Base-by-base conservation (phyloP, 768 basidiomycete genomes). In the Naematelia encephala region DNA sequence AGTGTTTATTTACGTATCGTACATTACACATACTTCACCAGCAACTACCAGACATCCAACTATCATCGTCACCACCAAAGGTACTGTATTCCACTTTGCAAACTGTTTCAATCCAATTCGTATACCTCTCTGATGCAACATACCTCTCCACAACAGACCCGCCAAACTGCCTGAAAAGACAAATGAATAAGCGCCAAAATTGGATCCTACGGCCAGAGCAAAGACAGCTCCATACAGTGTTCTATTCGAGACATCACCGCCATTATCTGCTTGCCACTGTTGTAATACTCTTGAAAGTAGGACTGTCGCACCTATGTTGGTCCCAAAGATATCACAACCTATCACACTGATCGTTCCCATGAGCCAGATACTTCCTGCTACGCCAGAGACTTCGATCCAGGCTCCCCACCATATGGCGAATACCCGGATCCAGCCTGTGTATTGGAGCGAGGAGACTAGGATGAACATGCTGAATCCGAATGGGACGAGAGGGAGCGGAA, bases 401-500 rank as follows among this genome's bases (percentile, higher is more conserved):
- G 79, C 73, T 2, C 59, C 67, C 82, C 82, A 83, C 88, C 89
- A 90, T 2, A 66, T 65, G 0, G 85, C 87, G 70, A 93, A 94
- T 22, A 92, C 81, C 12, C 84, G 81, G 8, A 94, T 90, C 91
- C 93, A 98, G 25, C 91, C 91, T 59, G 87, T 85, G 61, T 85
- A 82, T 12, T 85, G 81, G 4, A 98, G 82, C 0, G 82, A 88
- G 71, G 93, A 88, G 58, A 94, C 90, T 57, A 98, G 84, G 64
- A 97, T 90, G 79, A 98, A 97, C 77, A 93, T 91, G 0, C 88
- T 86, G 72, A 97, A 91, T 0, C 91, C 89, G 70, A 98, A 98
- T 0, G 90, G 90, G 14, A 96, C 80, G 5, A 96, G 84, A 12
- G 85, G 82, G 59, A 91, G 85, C 0, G 91, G 93, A 0, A 93